Percentiles rank a stretch among this genome's conserved stretches.
Evolutionary conservation across 2,329 filamentous ascomycete species (phyloP).

Genomic region (Fusarium continuum): DNA sequence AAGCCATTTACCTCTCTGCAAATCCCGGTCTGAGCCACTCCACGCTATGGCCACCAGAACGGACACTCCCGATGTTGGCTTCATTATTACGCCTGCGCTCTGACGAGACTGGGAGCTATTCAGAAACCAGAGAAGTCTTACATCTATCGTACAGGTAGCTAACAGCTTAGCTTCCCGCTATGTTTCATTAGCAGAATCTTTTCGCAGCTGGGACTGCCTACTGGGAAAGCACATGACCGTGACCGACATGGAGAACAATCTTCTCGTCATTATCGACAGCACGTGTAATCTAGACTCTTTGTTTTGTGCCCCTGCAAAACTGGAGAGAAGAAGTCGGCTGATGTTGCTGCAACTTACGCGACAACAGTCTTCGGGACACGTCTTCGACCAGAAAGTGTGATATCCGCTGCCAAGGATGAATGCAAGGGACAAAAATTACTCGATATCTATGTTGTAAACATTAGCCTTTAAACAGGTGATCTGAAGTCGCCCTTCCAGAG

Average conservation of each 20-base stretch:
- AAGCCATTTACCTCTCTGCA: conserved; percentile 11
- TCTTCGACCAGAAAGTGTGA: conserved; percentile 45
- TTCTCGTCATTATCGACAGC: conserved; percentile 54
- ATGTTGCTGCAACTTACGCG: conserved; percentile 53
- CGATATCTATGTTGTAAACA: conserved; percentile 55
- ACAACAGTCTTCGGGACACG: conserved; percentile 51
- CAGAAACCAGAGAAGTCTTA: conserved; percentile 50
- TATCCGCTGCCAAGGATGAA: not conserved
- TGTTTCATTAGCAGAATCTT: conserved; percentile 52
- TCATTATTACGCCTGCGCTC: conserved; percentile 61
- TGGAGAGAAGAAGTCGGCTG: conserved; percentile 44
- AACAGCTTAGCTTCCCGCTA: conserved; percentile 55
- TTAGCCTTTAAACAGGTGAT: conserved; percentile 35
- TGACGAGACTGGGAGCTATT: conserved; percentile 59
- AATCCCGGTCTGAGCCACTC: conserved; percentile 18
- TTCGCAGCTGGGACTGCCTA: conserved; percentile 59
- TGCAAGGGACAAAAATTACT: conserved; percentile 29
- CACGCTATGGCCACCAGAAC: conserved; percentile 52
- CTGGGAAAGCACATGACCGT: conserved; percentile 39
- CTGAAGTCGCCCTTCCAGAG: too few species aligned
- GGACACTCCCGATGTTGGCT: conserved; percentile 64
- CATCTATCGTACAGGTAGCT: conserved; percentile 55
- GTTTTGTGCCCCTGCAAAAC: conserved; percentile 47
- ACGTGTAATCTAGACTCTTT: conserved; percentile 54
- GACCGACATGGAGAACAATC: conserved; percentile 41